Base-by-base conservation (phyloP, 495 filamentous ascomycete genomes). In the Penicillium odoratum region DNA sequence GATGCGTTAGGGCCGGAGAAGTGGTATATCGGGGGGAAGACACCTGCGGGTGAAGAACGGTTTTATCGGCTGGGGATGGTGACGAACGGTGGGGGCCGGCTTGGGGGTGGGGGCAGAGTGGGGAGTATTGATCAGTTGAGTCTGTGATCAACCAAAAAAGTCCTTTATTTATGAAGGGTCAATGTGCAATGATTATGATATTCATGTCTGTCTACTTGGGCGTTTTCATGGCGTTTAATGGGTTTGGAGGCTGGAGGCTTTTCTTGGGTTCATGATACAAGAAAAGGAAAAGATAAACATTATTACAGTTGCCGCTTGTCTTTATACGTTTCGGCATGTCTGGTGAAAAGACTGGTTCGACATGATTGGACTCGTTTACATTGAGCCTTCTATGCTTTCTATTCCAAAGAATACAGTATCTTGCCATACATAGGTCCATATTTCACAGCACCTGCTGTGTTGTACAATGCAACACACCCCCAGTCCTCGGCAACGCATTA, bases 1-100 rank as follows among this genome's bases (percentile, higher is more conserved):
- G 92, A 95, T 62, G 85, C 85, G 5, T 62, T 87, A 2, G 89
- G 89, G 0, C 81, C 82, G 0, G 92, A 96, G 75, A 89, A 87
- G 65, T 91, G 91, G 87, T 97, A 93, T 71, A 90, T 97, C 51
- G 92, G 92, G 3, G 92, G 92, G 2, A 75, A 88, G 61, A 95
- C 90, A 33, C 87, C 90, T n/a, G 80, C 75, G 1, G 92, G 92
- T 5, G 92, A 96, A 66, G 92, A 97, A 71, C 81, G 85, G 65
- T 96, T 92, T 69, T 95, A 95, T 63, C 87, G 90, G 61, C 54
- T 88, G 18, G 83, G 82, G 11, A 81, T 86, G 78, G 83, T 87
- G 47, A 83, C 81, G 1, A 77, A 73, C 53, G 74, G 75, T 15
- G 76, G 76, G 44, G 76, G 76, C 18, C 58, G 76, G 65, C 69